A percentile compares a stretch with the other conserved stretches of the same genome.
These are phyloP conservation scores for Pouteria campechiana DNA, from an alignment of 179 eudicot species.

Conservation along the genomic window DNA sequence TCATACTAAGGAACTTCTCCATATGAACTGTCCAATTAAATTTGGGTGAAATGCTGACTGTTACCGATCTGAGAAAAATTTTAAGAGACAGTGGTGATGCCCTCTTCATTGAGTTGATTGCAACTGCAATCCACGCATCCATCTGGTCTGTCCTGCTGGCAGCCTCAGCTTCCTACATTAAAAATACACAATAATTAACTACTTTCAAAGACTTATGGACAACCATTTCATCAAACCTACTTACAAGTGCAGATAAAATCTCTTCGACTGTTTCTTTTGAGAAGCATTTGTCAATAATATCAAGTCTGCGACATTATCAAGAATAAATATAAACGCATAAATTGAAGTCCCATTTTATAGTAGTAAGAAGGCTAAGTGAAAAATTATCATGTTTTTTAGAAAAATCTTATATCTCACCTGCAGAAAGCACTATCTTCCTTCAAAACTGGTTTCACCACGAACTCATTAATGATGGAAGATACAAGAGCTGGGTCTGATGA, in stretches of 20 bases:
- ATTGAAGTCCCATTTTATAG: not conserved
- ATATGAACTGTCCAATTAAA: no score
- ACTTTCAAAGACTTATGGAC: not conserved
- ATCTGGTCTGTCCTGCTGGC: not conserved
- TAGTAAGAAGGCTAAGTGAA: not conserved
- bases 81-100: slow-evolving; percentile 2
- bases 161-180: not conserved
- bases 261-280: slow-evolving; percentile 11
- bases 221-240: not conserved
- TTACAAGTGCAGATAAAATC: slow-evolving; percentile 12
- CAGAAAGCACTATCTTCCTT: not conserved
- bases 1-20: no score
- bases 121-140: slow-evolving; percentile 1
- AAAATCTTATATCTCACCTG: not conserved
- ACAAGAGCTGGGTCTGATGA: no score
- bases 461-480: not conserved
- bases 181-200: not conserved
- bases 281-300: slow-evolving; percentile 10
- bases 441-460: not conserved
- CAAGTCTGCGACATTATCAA: not conserved
- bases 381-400: no score
- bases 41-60: no score
- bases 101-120: slow-evolving; percentile 1
- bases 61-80: slow-evolving; percentile 2
- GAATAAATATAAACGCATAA: no score